Conservation (phyloP, 371 early-diverging fungal genomes). For the Zychaea mexicana region DNA sequence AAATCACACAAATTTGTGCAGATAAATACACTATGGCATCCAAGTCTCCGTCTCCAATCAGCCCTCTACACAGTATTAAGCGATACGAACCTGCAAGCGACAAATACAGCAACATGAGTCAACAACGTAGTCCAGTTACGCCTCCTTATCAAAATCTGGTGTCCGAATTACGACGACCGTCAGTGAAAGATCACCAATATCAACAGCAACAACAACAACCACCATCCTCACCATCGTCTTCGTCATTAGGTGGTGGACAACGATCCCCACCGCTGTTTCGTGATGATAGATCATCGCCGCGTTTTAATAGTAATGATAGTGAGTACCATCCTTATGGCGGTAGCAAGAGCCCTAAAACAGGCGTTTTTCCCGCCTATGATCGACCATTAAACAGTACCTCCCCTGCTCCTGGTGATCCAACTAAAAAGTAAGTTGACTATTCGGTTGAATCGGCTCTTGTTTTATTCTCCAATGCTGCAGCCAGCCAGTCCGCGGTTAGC, state of each 20-base stretch:
- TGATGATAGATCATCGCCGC: slow-evolving; percentile 16
- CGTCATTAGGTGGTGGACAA: neutral
- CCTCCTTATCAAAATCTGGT: slow-evolving; percentile 35
- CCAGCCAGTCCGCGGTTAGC: too few relatives aligned
- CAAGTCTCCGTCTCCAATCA: slow-evolving; percentile 12
- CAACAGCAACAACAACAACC: slow-evolving; percentile 6
- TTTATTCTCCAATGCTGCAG: neutral
- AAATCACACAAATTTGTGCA: neutral
- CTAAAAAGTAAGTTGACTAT: neutral
- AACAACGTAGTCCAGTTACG: slow-evolving; percentile 23
- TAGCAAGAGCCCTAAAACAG: slow-evolving; percentile 12
- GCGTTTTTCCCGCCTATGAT: slow-evolving; percentile 11
- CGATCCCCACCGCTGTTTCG: slow-evolving; percentile 10
- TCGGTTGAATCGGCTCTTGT: neutral
- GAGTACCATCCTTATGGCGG: neutral
- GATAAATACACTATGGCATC: slow-evolving; percentile 10
- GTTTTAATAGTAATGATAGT: neutral
- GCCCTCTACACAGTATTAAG: slow-evolving; percentile 30
- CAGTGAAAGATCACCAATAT: slow-evolving; percentile 7
- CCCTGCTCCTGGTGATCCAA: slow-evolving; percentile 28
- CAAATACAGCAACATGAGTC: neutral
- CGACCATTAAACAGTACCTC: slow-evolving; percentile 42
- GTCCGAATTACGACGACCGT: slow-evolving; percentile 21
- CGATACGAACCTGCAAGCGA: neutral
- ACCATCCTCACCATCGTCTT: neutral